Conservation (phyloP, 441 rosid species). For the Jatropha multifida region DNA sequence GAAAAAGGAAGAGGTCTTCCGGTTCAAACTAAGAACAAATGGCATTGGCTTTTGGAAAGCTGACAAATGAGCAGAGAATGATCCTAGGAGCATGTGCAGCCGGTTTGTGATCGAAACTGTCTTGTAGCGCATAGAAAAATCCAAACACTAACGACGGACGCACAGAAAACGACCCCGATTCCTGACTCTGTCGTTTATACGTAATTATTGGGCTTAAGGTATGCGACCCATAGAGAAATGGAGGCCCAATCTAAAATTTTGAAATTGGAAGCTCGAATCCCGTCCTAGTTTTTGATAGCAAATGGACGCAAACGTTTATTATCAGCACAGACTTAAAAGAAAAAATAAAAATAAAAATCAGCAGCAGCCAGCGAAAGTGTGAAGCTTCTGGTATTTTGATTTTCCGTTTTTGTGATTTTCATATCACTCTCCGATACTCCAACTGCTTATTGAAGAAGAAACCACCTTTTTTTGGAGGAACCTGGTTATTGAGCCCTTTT, state of each 20-base stretch:
- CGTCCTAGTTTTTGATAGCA: no score
- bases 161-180: no score
- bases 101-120: slow-evolving; percentile 7
- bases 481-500: not conserved
- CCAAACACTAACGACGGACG: not conserved
- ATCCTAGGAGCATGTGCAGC: slow-evolving; percentile 11
- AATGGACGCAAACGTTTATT: no score
- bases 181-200: no score
- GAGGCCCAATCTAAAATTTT: no score
- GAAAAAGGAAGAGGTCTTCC: slow-evolving; percentile 27
- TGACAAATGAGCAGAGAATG: slow-evolving; percentile 27
- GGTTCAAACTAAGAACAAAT: slow-evolving; percentile 39
- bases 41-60: slow-evolving; percentile 27
- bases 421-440: no score
- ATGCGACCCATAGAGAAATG: no score
- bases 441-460: no score
- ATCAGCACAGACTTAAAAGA: no score
- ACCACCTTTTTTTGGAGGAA: not conserved
- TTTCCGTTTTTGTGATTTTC: no score
- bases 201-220: no score
- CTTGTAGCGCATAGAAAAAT: not conserved
- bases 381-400: slow-evolving; percentile 27
- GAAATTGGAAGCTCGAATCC: no score
- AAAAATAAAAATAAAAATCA: not conserved
- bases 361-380: not conserved